A percentile compares a stretch with the other conserved stretches of the same genome.
Evolutionary conservation across 2,329 filamentous ascomycete genomes (phyloP).

Genomic region (Sporothrix sp.): DNA sequence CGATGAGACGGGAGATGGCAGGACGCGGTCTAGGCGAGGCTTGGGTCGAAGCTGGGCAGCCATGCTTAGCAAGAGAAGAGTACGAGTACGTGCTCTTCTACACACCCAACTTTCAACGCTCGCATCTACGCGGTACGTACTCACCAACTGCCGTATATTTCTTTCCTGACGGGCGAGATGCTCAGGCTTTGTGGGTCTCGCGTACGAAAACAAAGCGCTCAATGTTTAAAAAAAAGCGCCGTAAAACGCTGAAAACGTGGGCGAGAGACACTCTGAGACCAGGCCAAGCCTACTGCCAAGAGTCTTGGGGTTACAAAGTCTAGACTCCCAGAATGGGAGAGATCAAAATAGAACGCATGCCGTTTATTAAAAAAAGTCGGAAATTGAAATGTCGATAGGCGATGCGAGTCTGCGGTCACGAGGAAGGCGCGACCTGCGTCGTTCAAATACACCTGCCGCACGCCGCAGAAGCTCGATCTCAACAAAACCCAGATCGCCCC

Average conservation of each 20-base stretch:
- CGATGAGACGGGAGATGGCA: neutral
- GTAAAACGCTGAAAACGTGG: slow-evolving; percentile 2
- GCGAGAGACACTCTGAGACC: slow-evolving; percentile 13
- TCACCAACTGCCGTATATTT: too few species aligned
- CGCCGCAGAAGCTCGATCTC: neutral
- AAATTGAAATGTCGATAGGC: too few species aligned
- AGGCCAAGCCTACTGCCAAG: slow-evolving; percentile 15
- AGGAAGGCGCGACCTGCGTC: too few species aligned
- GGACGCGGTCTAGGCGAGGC: neutral
- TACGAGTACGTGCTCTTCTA: too few species aligned
- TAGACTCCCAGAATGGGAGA: neutral
- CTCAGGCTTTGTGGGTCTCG: too few species aligned
- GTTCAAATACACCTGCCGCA: too few species aligned
- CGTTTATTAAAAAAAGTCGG: too few species aligned
- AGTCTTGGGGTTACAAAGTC: slow-evolving; percentile 4
- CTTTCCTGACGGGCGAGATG: too few species aligned
- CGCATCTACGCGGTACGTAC: too few species aligned
- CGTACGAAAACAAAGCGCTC: neutral
- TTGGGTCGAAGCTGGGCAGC: slow-evolving; percentile 1
- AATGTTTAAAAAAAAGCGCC: neutral
- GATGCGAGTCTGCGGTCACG: too few species aligned
- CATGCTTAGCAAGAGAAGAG: neutral
- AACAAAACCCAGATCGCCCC: neutral
- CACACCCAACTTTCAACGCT: too few species aligned
- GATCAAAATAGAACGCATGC: neutral